Conservation (phyloP, 2,329 filamentous ascomycete genomes). For the Aspergillus sp. region DNA sequence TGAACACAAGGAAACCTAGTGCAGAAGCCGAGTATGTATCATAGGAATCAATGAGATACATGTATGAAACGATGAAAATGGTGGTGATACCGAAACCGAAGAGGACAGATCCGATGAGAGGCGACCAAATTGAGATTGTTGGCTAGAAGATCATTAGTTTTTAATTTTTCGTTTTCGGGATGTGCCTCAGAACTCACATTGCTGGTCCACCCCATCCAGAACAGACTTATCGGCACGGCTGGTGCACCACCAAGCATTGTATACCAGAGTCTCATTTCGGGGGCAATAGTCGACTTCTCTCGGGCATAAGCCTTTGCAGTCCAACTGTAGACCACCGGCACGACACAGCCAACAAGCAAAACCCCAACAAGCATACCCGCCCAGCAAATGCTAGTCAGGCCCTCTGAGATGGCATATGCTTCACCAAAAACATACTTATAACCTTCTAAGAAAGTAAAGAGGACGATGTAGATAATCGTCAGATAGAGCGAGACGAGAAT, state of each 20-base stretch:
- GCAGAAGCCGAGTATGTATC: constrained; percentile 51
- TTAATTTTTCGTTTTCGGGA: too few relatives aligned
- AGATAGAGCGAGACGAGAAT: constrained; percentile 29
- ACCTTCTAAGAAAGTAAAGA: constrained; percentile 42
- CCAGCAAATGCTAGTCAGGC: constrained; percentile 49
- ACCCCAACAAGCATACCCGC: constrained; percentile 47
- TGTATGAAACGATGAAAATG: constrained; percentile 51
- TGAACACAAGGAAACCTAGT: constrained; percentile 41
- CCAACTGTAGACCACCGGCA: constrained; percentile 48
- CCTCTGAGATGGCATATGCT: constrained; percentile 48
- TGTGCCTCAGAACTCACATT: constrained; percentile 13
- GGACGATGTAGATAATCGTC: constrained; percentile 29
- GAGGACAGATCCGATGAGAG: constrained; percentile 11
- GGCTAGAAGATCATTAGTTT: too few relatives aligned
- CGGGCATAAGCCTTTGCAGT: constrained; percentile 13
- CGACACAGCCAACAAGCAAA: constrained; percentile 34
- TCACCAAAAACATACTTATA: constrained; percentile 53
- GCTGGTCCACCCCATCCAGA: constrained; percentile 60
- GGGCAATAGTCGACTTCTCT: constrained; percentile 26
- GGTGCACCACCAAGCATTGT: constrained; percentile 52
- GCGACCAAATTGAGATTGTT: too few relatives aligned
- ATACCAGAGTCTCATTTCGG: constrained; percentile 57
- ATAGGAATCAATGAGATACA: constrained; percentile 60
- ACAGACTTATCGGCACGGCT: constrained; percentile 53
- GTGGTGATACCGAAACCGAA: constrained; percentile 13